Evolutionary conservation across 2,329 filamentous ascomycete genomes (phyloP).

Genomic region (Phaeosphaeria sp.): DNA sequence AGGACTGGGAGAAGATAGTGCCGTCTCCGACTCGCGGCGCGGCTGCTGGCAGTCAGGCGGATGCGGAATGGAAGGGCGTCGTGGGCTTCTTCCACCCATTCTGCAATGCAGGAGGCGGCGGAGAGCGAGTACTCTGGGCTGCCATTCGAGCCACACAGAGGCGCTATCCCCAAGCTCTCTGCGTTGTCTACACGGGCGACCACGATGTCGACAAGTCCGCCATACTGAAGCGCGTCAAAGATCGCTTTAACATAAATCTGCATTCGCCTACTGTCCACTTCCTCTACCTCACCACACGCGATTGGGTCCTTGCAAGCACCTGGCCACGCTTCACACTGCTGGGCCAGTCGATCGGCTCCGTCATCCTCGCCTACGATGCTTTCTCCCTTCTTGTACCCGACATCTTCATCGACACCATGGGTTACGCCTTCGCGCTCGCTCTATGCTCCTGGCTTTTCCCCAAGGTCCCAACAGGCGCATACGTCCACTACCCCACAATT

Average conservation of each 20-base stretch:
- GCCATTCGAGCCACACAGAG: constrained; percentile 90
- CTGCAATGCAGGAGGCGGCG: constrained; percentile 95
- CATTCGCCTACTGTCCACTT: constrained; percentile 84
- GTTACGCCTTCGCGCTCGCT: constrained; percentile 89
- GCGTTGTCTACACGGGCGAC: constrained; percentile 94
- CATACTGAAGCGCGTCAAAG: constrained; percentile 78
- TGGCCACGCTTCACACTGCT: constrained; percentile 93
- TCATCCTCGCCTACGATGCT: constrained; percentile 88
- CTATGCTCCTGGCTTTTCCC: constrained; percentile 84
- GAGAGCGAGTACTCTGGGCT: constrained; percentile 95
- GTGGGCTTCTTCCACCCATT: constrained; percentile 98
- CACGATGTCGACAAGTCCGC: constrained; percentile 82
- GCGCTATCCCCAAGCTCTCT: constrained; percentile 86
- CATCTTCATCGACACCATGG: constrained; percentile 97
- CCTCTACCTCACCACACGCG: constrained; percentile 86
- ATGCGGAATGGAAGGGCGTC: constrained; percentile 78
- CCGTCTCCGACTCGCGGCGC: constrained; percentile 56
- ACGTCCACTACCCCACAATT: constrained; percentile 98
- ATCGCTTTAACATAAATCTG: constrained; percentile 90
- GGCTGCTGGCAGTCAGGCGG: constrained; percentile 52
- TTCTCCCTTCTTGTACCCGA: constrained; percentile 92
- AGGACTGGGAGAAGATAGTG: constrained; percentile 75
- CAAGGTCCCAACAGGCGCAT: constrained; percentile 82
- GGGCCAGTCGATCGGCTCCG: constrained; percentile 89
- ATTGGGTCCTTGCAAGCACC: constrained; percentile 83